These are phyloP conservation scores for Yamadazyma siamensis DNA, from an alignment of 1,139 yeast species.

Conservation along the genomic window DNA sequence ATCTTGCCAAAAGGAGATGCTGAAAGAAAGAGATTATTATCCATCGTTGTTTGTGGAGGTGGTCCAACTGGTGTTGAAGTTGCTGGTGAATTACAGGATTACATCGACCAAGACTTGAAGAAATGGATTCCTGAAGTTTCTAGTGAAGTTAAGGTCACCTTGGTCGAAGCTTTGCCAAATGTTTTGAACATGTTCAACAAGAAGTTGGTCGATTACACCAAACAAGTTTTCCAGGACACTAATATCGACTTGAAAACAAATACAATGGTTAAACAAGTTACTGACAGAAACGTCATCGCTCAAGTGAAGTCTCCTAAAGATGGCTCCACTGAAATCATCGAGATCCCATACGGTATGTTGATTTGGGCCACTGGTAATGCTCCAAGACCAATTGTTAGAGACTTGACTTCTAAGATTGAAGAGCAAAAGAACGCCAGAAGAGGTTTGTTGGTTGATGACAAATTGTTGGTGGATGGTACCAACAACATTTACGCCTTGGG, in stretches of 20 bases:
- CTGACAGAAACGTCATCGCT: conserved; percentile 64
- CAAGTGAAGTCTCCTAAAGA: conserved; percentile 62
- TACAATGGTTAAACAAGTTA: conserved; percentile 86
- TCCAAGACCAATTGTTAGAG: conserved; percentile 72
- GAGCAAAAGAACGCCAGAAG: conserved; percentile 87
- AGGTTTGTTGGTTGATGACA: conserved; percentile 83
- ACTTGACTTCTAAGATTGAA: conserved; percentile 65
- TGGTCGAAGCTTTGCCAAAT: conserved; percentile 89
- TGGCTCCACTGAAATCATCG: conserved; percentile 53
- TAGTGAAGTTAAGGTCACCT: conserved; percentile 73
- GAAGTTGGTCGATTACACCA: conserved; percentile 80
- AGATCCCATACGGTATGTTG: conserved; percentile 80
- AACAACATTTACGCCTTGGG: conserved; percentile 86
- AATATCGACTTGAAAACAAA: conserved; percentile 74
- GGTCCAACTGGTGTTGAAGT: conserved; percentile 98
- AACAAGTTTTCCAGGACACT: conserved; percentile 74
- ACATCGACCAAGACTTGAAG: conserved; percentile 83
- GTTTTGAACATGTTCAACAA: conserved; percentile 85
- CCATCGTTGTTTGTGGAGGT: conserved; percentile 89
- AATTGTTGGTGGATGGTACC: conserved; percentile 79
- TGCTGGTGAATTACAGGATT: conserved; percentile 94
- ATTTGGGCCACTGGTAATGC: conserved; percentile 99
- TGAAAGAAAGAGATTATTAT: conserved; percentile 76
- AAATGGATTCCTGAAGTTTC: conserved; percentile 89
- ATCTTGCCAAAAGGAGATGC: conserved; percentile 70